Percentiles rank a stretch among this genome's conserved stretches.
Evolutionary conservation across 2,329 filamentous ascomycete genomes (phyloP).

Genomic region (Ophiosphaerella herpotricha): DNA sequence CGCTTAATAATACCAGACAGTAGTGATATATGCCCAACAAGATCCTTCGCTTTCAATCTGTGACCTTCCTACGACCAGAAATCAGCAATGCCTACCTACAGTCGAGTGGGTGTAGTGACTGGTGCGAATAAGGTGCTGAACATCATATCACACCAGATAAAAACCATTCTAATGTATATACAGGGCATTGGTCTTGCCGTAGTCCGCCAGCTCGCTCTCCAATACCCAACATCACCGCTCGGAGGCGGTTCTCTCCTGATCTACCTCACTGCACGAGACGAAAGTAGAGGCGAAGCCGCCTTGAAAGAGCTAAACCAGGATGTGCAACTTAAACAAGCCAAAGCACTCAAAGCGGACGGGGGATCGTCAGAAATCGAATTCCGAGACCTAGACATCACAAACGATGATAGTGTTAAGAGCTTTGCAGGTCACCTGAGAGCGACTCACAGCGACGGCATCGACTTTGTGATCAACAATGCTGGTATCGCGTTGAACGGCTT

Average conservation of each 20-base stretch:
- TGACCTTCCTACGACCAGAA: not conserved
- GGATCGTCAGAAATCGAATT: constrained; percentile 54
- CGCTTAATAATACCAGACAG: no score
- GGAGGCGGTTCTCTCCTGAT: constrained; percentile 56
- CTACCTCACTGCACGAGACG: constrained; percentile 59
- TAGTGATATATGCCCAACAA: no score
- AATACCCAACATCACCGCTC: constrained; percentile 56
- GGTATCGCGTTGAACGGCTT: constrained; percentile 55
- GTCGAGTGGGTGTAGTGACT: constrained; percentile 57
- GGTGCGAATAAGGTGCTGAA: constrained; percentile 57
- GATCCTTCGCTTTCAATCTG: no score
- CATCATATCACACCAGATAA: not conserved
- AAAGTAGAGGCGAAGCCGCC: constrained; percentile 54
- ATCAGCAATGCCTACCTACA: constrained; percentile 32
- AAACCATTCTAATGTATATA: not conserved
- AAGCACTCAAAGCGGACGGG: constrained; percentile 47
- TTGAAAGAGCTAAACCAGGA: constrained; percentile 52
- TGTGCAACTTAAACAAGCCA: constrained; percentile 51
- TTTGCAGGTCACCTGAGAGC: constrained; percentile 51
- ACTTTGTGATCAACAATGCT: constrained; percentile 61
- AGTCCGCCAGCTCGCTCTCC: constrained; percentile 59
- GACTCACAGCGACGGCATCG: constrained; percentile 55
- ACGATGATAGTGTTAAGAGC: constrained; percentile 49
- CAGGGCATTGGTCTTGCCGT: constrained; percentile 55
- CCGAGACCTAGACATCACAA: constrained; percentile 55